Evolutionary conservation across 768 basidiomycete genomes (phyloP).

Genomic region (Piloderma croceum): DNA sequence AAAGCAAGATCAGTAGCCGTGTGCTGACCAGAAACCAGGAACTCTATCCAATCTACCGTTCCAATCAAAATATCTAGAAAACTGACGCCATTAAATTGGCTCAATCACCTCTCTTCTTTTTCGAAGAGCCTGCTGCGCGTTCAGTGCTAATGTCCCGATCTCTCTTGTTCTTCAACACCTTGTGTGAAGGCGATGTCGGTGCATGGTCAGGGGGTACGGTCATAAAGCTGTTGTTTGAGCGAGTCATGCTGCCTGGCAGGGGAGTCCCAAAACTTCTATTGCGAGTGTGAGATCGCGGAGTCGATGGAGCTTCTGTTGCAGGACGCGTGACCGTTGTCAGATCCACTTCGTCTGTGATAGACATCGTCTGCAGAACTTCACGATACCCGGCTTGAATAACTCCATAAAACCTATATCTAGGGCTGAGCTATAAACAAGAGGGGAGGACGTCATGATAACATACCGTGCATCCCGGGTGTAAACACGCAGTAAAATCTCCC

Average conservation of each 20-base stretch:
- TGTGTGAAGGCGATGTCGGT: constrained; percentile 27
- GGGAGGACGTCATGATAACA: constrained; percentile 8
- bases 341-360: neutral
- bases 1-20: too few relatives aligned
- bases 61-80: too few relatives aligned
- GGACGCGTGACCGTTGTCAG: constrained; percentile 28
- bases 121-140: too few relatives aligned
- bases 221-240: constrained; percentile 40
- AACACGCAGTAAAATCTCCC: constrained; percentile 62
- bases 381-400: constrained; percentile 69
- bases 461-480: constrained; percentile 58
- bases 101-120: too few relatives aligned
- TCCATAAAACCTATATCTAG: constrained; percentile 39
- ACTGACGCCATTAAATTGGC: too few relatives aligned
- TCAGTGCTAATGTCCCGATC: too few relatives aligned
- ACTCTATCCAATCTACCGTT: too few relatives aligned
- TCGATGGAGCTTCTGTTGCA: constrained; percentile 31
- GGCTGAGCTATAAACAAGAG: neutral
- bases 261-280: constrained; percentile 15
- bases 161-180: constrained; percentile 4
- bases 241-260: constrained; percentile 24
- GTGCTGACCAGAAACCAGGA: too few relatives aligned
- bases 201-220: constrained; percentile 36
- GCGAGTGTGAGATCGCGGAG: constrained; percentile 26
- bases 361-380: neutral